A percentile compares a stretch with the other conserved stretches of the same genome.
phyloP scores from a whole-genome alignment of 1,284 basidiomycete species.

The Pholiota adiposa region DNA sequence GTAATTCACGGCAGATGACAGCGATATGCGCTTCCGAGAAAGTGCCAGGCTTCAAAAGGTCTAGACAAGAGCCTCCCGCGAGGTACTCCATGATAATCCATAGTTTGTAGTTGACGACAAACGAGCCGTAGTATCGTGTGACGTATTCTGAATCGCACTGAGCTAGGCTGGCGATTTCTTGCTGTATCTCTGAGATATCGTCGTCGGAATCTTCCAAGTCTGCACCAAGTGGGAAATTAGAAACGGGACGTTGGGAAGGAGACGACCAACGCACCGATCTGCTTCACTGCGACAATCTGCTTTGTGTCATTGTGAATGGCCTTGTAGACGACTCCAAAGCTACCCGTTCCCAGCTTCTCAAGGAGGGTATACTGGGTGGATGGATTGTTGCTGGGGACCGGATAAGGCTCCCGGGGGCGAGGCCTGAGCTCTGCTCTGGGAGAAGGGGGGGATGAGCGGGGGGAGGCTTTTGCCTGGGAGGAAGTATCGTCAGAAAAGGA shows the following conservation, averaged over 20 bases:
- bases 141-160: conserved; percentile 97
- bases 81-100: conserved; percentile 99
- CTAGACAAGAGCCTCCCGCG: conserved; percentile 97
- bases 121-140: conserved; percentile 96
- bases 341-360: conserved; percentile 97
- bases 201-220: conserved; percentile 91
- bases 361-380: conserved; percentile 90
- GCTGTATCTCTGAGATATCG: conserved; percentile 96
- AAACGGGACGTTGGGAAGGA: conserved; percentile 2
- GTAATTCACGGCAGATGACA: conserved; percentile 90
- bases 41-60: conserved; percentile 89
- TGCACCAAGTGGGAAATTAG: conserved; percentile 32
- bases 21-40: conserved; percentile 95
- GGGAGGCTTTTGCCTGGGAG: conserved; percentile 45
- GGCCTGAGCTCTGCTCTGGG: conserved; percentile 45
- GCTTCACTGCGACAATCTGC: conserved; percentile 97
- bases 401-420: conserved; percentile 61
- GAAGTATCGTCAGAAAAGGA: conserved; percentile 44
- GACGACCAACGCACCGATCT: conserved; percentile 73
- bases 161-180: conserved; percentile 94
- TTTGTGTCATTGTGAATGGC: conserved; percentile 93
- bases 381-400: conserved; percentile 77
- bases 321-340: conserved; percentile 97
- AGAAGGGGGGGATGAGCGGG: conserved; percentile 54
- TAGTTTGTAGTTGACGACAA: conserved; percentile 95